Evolutionary conservation across 2,329 filamentous ascomycete species (phyloP).

Genomic region (Cytospora paraplurivora): DNA sequence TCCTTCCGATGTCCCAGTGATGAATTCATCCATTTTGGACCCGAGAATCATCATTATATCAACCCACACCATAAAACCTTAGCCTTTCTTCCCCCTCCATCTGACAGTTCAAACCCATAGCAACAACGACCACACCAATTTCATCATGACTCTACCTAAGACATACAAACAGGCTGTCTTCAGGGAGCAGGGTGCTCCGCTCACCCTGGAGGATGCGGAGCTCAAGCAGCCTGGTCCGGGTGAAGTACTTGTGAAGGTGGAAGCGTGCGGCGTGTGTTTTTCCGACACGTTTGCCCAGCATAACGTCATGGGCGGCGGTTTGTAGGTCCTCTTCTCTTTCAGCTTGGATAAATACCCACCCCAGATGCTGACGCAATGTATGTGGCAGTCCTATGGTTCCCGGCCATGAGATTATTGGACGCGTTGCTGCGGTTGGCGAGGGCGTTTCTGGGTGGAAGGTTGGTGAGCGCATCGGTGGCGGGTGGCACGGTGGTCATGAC

Average conservation of each 20-base stretch:
- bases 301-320: slow-evolving; percentile 42
- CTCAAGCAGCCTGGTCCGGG: slow-evolving; percentile 50
- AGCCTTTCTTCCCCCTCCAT: too few relatives aligned
- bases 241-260: slow-evolving; percentile 62
- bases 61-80: not conserved
- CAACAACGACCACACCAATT: not conserved
- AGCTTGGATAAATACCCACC: not conserved
- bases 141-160: slow-evolving; percentile 48
- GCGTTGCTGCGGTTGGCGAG: slow-evolving; percentile 55
- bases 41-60: not conserved
- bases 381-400: slow-evolving; percentile 40
- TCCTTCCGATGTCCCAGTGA: too few relatives aligned
- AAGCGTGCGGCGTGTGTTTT: slow-evolving; percentile 63
- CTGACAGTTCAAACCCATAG: not conserved
- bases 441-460: slow-evolving; percentile 56
- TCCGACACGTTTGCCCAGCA: slow-evolving; percentile 46
- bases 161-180: slow-evolving; percentile 61
- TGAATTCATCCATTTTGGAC: too few relatives aligned
- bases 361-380: not conserved
- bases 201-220: slow-evolving; percentile 55
- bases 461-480: slow-evolving; percentile 54
- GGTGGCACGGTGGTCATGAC: slow-evolving; percentile 58
- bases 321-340: slow-evolving; percentile 31
- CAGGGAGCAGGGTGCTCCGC: slow-evolving; percentile 47
- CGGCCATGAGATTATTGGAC: slow-evolving; percentile 65